Evolutionary conservation across 164 flowering plant genomes (phyloP).

Genomic region (Liquidambar formosana): DNA sequence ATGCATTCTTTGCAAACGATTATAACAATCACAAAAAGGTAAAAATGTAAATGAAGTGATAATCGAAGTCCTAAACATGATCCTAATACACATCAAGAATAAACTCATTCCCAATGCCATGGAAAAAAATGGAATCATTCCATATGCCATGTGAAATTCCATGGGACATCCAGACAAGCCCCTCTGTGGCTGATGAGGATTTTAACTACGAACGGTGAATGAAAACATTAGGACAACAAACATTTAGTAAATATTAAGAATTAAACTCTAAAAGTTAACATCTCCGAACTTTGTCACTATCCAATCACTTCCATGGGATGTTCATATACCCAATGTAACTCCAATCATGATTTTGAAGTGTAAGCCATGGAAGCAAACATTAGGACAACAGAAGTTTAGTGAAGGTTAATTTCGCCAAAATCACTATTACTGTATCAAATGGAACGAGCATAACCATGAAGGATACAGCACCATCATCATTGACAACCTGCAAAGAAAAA

Average conservation of each 20-base stretch:
- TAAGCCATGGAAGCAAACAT: not conserved
- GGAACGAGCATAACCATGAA: conserved; percentile 18
- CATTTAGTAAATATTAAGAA: not conserved
- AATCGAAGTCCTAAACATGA: not conserved
- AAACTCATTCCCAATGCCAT: not conserved
- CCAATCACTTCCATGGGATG: not conserved
- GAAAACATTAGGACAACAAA: no score
- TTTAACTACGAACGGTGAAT: no score
- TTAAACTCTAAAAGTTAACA: no score
- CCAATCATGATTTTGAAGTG: not conserved
- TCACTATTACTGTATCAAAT: not conserved
- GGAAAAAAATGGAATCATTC: no score
- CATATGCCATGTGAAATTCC: no score
- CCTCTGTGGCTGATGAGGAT: no score
- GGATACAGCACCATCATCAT: conserved; percentile 99
- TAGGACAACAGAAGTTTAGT: not conserved
- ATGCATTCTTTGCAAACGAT: not conserved
- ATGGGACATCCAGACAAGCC: no score
- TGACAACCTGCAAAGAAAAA: conserved; percentile 71
- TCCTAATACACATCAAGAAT: not conserved
- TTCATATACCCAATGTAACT: not conserved
- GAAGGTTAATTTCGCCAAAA: not conserved
- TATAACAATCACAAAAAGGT: not conserved
- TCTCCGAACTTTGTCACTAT: not conserved
- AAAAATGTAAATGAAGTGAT: not conserved